Percentiles rank a stretch among this genome's conserved stretches.
phyloP scores from a whole-genome alignment of 352 stramenopile genomes.

The Globisporangium canariense region DNA sequence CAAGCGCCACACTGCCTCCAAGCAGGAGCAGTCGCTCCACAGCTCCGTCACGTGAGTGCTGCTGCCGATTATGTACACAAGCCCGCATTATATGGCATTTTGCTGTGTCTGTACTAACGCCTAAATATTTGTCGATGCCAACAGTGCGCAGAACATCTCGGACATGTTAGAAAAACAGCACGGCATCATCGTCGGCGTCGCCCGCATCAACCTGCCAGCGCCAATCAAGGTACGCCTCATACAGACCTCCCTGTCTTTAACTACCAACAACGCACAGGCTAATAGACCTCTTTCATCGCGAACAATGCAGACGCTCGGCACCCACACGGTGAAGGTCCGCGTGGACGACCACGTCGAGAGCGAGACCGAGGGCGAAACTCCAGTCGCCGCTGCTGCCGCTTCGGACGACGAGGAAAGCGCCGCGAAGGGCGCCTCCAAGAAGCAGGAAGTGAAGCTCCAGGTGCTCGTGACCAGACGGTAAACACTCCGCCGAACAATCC shows the following conservation, averaged over 20 bases:
- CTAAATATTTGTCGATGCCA: not conserved
- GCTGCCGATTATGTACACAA: not conserved
- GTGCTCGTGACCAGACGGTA: slow-evolving; percentile 73
- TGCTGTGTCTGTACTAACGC: not conserved
- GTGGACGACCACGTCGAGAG: slow-evolving; percentile 77
- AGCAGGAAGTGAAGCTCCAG: slow-evolving; percentile 67
- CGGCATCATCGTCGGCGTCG: slow-evolving; percentile 75
- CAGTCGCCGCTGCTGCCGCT: slow-evolving; percentile 18
- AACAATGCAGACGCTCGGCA: slow-evolving; percentile 49
- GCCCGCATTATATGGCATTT: not conserved
- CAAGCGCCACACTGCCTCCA: slow-evolving; percentile 72
- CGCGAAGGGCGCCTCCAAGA: slow-evolving; percentile 62
- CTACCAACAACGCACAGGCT: not conserved
- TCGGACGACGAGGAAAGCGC: slow-evolving; percentile 19
- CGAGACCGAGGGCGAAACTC: slow-evolving; percentile 31
- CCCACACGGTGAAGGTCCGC: slow-evolving; percentile 79
- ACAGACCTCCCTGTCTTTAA: not conserved
- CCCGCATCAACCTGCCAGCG: slow-evolving; percentile 64
- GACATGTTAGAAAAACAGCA: slow-evolving; percentile 85
- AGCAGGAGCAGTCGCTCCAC: slow-evolving; percentile 56
- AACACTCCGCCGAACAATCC: slow-evolving; percentile 1
- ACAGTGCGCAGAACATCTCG: slow-evolving; percentile 76
- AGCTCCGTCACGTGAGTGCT: slow-evolving; percentile 55
- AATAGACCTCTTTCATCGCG: not conserved
- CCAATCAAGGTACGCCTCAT: slow-evolving; percentile 54